Percentiles rank a stretch among this genome's conserved stretches.
phyloP scores from a whole-genome alignment of 768 basidiomycete genomes.

The Lactifluus rugatus region DNA sequence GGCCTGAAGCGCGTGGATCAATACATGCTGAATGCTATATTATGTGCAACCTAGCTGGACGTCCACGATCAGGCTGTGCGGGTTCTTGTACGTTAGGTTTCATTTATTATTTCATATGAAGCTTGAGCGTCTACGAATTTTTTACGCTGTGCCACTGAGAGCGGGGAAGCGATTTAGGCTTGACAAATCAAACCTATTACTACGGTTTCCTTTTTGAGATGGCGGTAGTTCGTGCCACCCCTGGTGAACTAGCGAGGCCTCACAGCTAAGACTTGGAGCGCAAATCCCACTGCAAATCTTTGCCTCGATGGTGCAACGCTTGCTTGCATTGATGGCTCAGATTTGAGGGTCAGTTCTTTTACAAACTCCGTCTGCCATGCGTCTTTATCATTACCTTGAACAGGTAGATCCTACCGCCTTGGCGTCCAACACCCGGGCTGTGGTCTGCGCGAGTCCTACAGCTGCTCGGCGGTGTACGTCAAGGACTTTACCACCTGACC shows the following conservation, averaged over 20 bases:
- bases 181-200: background rate
- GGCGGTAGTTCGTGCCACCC: background rate
- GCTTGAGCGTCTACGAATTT: background rate
- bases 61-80: conserved; percentile 11
- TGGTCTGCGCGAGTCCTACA: background rate
- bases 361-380: conserved; percentile 11
- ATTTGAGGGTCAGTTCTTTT: background rate
- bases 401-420: background rate
- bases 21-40: conserved; percentile 4
- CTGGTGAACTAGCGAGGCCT: background rate
- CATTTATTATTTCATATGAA: conserved; percentile 8
- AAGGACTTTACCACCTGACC: background rate
- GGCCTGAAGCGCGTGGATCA: conserved; percentile 17
- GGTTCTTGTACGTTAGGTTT: background rate
- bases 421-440: background rate
- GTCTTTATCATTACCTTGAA: conserved; percentile 3
- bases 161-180: conserved; percentile 2
- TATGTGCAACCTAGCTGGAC: conserved; percentile 1
- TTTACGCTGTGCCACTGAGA: background rate
- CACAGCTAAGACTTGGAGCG: background rate
- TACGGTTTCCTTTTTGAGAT: conserved; percentile 12
- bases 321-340: background rate
- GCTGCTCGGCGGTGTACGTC: conserved; percentile 8
- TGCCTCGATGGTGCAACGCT: background rate
- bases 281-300: background rate